Base-by-base conservation (phyloP, 169 alveolate species). In the Miamiensis avidus region DNA sequence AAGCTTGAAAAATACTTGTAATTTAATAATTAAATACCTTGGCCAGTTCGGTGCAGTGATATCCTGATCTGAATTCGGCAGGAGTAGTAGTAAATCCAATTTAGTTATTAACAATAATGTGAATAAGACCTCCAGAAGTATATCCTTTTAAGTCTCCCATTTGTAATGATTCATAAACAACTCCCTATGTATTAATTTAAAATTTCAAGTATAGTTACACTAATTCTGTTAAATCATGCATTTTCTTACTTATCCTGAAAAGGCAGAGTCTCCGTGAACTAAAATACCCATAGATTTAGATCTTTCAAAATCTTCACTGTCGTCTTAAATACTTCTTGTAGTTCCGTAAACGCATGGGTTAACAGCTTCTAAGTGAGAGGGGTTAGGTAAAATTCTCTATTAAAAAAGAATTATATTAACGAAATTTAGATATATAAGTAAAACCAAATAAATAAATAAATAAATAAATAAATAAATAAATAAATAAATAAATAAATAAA, bases 31-130 rank as follows among this genome's bases (percentile, higher is more conserved):
- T 49, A 49, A 49, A 11, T 49, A 49, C 69, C 69, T 77, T 29
- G 31, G 85, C 79, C 11, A 94, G 87, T 82, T 96, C 99, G 16
- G 99, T 96, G 72, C 98, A 96, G 86, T 96, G 97, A 1, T 94
- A 91, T 27, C 98, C 98, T 65, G 98, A 89, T 78, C 99, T 90
- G 29, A 97, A 95, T 82, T 97, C 99, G 64, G 88, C 93, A 33
- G 99, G 99, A 74, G 94, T 90, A 25, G 99, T 97, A 26, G 99
- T 98, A 83, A 98, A 98, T 1, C 99, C 99, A 65, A 98, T 96
- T 85, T 98, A 98, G 87, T 98, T 98, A 92, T 97, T 97, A 29
- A 96, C 98, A 6, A 98, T 97, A 26, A 92, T 75, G 74, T 91
- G 98, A 72, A 97, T 94, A 27, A 98, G 94, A 32, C 99, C 99